These are phyloP conservation scores for Blastobotrys robertii DNA, from an alignment of 805 yeast species.

Conservation along the genomic window DNA sequence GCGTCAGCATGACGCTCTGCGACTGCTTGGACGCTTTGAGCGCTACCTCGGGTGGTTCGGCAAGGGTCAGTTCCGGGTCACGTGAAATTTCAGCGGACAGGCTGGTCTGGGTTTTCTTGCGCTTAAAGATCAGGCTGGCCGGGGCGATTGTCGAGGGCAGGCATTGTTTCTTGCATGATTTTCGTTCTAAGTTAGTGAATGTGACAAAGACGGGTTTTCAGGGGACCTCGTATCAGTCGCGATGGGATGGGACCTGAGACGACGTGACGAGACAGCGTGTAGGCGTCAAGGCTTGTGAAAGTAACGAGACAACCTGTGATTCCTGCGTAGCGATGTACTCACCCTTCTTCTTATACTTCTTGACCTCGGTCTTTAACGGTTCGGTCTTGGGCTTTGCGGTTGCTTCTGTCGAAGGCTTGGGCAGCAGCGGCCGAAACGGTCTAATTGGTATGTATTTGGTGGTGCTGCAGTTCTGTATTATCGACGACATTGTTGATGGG, in stretches of 20 bases:
- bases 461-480: not conserved
- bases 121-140: constrained; percentile 14
- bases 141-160: constrained; percentile 17
- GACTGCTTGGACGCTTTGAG: not conserved
- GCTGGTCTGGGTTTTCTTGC: constrained; percentile 9
- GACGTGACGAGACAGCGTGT: not conserved
- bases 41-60: not conserved
- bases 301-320: too few species aligned
- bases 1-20: not conserved
- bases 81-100: constrained; percentile 2
- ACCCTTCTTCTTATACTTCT: not conserved
- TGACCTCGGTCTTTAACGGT: not conserved
- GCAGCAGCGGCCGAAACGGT: constrained; percentile 28
- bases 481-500: too few species aligned
- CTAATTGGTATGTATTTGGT: constrained; percentile 22
- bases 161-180: not conserved
- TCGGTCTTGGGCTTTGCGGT: not conserved
- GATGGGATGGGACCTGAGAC: not conserved
- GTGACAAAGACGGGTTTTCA: too few species aligned
- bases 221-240: not conserved
- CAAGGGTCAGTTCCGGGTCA: constrained; percentile 4
- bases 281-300: not conserved
- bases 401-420: constrained; percentile 20
- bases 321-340: not conserved
- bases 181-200: not conserved